Conservation (phyloP, 106 monocot genomes). For the Allium fistulosum region DNA sequence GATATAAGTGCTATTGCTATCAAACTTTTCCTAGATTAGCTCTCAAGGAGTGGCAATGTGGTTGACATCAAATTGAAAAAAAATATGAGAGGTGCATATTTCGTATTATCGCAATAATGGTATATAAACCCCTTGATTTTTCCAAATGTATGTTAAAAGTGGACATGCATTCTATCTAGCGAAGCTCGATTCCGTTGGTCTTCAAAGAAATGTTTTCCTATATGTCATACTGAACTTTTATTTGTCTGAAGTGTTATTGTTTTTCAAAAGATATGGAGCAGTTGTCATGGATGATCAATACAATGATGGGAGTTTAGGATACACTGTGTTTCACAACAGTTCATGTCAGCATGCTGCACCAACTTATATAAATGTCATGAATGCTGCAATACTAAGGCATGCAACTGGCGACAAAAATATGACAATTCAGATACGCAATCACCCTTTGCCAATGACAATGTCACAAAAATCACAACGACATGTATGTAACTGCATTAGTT, state of each 20-base stretch:
- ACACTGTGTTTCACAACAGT: constrained; percentile 78
- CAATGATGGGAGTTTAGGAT: constrained; percentile 68
- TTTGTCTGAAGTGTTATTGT: neutral
- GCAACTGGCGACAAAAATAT: constrained; percentile 52
- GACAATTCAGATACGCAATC: constrained; percentile 78
- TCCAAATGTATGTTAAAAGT: too few relatives aligned
- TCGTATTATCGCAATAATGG: too few relatives aligned
- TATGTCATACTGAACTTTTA: too few relatives aligned
- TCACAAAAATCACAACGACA: constrained; percentile 70
- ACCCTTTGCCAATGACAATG: constrained; percentile 77
- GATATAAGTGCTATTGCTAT: too few relatives aligned
- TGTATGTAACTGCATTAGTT: constrained; percentile 31
- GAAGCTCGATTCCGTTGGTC: too few relatives aligned
- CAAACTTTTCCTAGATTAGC: too few relatives aligned
- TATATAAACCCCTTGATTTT: too few relatives aligned
- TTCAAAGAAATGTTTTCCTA: too few relatives aligned
- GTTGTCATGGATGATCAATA: constrained; percentile 79
- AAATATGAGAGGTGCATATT: too few relatives aligned
- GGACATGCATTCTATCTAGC: too few relatives aligned
- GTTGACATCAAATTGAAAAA: too few relatives aligned
- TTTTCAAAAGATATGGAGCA: constrained; percentile 76
- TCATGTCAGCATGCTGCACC: constrained; percentile 91
- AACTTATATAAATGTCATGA: constrained; percentile 80
- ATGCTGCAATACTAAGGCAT: constrained; percentile 80
- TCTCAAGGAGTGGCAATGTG: too few relatives aligned